phyloP scores from a whole-genome alignment of 2,329 filamentous ascomycete genomes.

The Decorospora gaudefroyi region DNA sequence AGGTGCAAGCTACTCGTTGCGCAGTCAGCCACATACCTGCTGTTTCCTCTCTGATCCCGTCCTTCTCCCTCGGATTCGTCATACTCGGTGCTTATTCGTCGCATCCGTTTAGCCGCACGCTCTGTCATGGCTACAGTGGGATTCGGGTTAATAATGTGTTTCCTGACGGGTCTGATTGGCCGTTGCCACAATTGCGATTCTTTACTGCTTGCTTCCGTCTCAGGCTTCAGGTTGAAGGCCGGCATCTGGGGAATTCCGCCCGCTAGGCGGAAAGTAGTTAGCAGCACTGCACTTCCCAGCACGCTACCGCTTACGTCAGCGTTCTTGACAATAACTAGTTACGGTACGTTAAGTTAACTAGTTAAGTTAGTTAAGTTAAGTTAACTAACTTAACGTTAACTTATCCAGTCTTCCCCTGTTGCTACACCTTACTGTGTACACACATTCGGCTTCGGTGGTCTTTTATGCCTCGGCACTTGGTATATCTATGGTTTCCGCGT shows the following conservation, averaged over 20 bases:
- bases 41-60: slow-evolving; percentile 41
- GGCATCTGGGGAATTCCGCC: slow-evolving; percentile 21
- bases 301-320: no score
- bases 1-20: slow-evolving; percentile 24
- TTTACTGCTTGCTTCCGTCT: slow-evolving; percentile 7
- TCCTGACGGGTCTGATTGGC: slow-evolving; percentile 7
- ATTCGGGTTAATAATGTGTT: background rate
- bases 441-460: no score
- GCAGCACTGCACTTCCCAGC: no score
- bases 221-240: slow-evolving; percentile 15
- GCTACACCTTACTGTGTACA: no score
- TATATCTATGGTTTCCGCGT: no score
- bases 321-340: no score
- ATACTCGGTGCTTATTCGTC: slow-evolving; percentile 49
- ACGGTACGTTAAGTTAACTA: no score
- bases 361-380: no score
- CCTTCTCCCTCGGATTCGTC: slow-evolving; percentile 44
- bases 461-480: no score
- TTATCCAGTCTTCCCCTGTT: no score
- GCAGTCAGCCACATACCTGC: slow-evolving; percentile 42
- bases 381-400: no score
- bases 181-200: slow-evolving; percentile 14
- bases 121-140: slow-evolving; percentile 31
- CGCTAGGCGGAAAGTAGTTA: slow-evolving; percentile 8
- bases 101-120: slow-evolving; percentile 47